Percentiles rank a stretch among this genome's conserved stretches.
phyloP scores from a whole-genome alignment of 1,284 basidiomycete species.

The Amylostereum areolatum region DNA sequence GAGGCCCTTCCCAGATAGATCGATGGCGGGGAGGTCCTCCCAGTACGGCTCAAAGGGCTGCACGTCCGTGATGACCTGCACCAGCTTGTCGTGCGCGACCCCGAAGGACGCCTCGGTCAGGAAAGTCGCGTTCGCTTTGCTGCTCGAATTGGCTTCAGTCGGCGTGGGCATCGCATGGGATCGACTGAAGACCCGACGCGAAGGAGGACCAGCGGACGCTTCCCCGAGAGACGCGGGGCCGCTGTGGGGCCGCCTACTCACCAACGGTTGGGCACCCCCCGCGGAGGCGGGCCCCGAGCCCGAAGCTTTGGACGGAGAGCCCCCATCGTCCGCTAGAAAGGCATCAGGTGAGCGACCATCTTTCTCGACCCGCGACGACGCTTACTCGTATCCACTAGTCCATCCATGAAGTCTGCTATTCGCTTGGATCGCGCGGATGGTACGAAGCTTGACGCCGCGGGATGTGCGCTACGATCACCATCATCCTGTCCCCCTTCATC shows the following conservation, averaged over 20 bases:
- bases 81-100: conserved; percentile 84
- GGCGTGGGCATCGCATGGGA: conserved; percentile 27
- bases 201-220: conserved; percentile 8
- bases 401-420: conserved; percentile 72
- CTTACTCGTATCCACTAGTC: conserved; percentile 62
- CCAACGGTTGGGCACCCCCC: background rate
- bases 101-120: conserved; percentile 94
- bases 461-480: conserved; percentile 4
- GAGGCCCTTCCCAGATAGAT: conserved; percentile 74
- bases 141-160: conserved; percentile 18
- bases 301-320: conserved; percentile 60
- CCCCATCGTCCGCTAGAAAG: conserved; percentile 37
- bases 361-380: conserved; percentile 6
- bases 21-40: conserved; percentile 76
- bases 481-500: conserved; percentile 20
- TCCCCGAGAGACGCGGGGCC: conserved; percentile 5
- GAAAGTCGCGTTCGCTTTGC: conserved; percentile 68
- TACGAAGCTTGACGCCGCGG: conserved; percentile 22
- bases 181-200: conserved; percentile 41
- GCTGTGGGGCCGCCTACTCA: background rate
- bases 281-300: background rate
- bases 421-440: conserved; percentile 71
- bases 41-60: conserved; percentile 94
- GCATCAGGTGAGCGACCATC: background rate
- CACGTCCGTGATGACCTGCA: conserved; percentile 91